These are phyloP conservation scores for Kwoniella sp. DNA, from an alignment of 768 basidiomycete genomes.

Conservation along the genomic window DNA sequence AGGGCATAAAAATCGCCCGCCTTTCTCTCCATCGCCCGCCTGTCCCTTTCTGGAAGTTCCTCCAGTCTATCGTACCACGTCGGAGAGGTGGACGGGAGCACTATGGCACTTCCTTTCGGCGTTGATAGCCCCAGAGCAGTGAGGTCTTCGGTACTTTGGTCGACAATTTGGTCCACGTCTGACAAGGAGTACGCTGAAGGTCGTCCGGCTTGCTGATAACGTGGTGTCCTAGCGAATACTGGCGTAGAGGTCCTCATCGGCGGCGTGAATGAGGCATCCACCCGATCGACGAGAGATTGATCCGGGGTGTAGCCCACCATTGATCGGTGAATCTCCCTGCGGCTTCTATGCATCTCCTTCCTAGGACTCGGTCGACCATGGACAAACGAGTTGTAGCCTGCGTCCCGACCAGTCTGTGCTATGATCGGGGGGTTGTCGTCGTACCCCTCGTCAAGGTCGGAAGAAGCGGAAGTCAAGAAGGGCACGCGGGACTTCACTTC, in stretches of 20 bases:
- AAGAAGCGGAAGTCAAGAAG: constrained; percentile 39
- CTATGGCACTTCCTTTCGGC: not conserved
- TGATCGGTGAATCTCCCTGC: constrained; percentile 10
- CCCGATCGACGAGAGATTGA: constrained; percentile 27
- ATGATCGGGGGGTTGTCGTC: too few species aligned
- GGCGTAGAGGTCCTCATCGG: constrained; percentile 39
- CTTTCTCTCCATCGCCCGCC: constrained; percentile 25
- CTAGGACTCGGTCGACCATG: constrained; percentile 22
- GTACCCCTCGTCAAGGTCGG: constrained; percentile 40
- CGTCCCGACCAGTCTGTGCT: not conserved
- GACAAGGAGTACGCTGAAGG: constrained; percentile 38
- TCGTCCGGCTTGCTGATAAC: constrained; percentile 68
- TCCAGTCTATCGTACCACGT: constrained; percentile 11
- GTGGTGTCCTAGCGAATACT: constrained; percentile 54
- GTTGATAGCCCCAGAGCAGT: constrained; percentile 6
- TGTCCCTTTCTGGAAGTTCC: not conserved
- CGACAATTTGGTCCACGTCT: constrained; percentile 19
- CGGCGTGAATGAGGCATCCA: constrained; percentile 8
- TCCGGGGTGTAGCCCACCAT: constrained; percentile 37
- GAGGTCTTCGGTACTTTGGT: constrained; percentile 11
- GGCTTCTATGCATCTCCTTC: constrained; percentile 11
- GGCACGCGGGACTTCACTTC: constrained; percentile 21
- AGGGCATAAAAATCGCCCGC: constrained; percentile 37
- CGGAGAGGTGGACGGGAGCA: not conserved
- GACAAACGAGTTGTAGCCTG: not conserved